Conservation (phyloP, 345 rosid genomes). For the Angophora floribunda region DNA sequence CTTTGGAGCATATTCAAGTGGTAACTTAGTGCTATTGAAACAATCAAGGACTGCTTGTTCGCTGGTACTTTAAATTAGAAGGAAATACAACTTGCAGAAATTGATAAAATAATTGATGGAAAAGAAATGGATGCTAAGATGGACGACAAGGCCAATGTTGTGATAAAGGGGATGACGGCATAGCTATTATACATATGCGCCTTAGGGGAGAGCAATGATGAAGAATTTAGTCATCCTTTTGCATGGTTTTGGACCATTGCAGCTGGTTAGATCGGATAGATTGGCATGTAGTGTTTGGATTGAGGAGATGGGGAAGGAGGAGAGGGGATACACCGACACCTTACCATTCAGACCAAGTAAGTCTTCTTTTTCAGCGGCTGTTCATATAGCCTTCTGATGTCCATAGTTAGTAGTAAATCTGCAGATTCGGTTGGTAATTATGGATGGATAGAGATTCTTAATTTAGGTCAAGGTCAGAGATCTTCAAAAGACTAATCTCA, state of each 20-base stretch:
- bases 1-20: slow-evolving; percentile 44
- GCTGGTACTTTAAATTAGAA: neutral
- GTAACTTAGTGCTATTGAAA: neutral
- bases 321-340: neutral
- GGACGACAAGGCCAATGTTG: neutral
- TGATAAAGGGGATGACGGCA: neutral
- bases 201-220: neutral
- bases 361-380: neutral
- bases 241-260: neutral
- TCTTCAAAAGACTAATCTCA: neutral
- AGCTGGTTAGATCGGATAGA: neutral
- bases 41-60: neutral
- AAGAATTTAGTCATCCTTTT: neutral
- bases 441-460: neutral
- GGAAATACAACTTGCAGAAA: neutral
- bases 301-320: neutral
- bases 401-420: neutral
- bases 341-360: neutral
- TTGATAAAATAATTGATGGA: neutral
- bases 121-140: neutral
- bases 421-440: neutral
- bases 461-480: neutral
- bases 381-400: neutral
- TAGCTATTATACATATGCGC: slow-evolving; percentile 1
- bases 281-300: neutral